Evolutionary conservation across 805 yeast species (phyloP), one percentile per base, ranked within the genome.

Genomic region (Wickerhamiella sorbophila): DNA sequence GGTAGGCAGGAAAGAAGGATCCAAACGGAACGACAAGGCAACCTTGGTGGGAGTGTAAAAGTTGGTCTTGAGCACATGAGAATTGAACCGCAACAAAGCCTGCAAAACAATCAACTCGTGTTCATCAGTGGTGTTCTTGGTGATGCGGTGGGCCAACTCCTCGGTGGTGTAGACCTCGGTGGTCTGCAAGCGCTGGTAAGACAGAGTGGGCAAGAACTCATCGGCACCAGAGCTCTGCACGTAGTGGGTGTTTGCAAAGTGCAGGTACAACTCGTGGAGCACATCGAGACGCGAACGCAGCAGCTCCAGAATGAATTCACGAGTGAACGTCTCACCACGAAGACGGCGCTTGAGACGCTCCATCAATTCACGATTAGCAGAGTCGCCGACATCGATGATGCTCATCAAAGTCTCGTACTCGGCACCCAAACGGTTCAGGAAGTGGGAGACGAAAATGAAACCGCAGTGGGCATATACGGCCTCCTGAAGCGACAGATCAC

Each of bases 381-480:
- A 67, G 48, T 76, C 72, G 56, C 71, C 70, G 24, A 77, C 67
- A 50, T 77, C 79, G 45, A 87, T 68, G 46, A 86, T 67, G 27
- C 70, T 64, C 45, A 75, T 62, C 56, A 88, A 69, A 36, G 84
- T 71, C 51, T 69, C 74, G 62, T 82, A 87, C 62, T 87, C 96
- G 2, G 93, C 76, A 24, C 97, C 96, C 57, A 88, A 71, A 58
- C 97, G 74, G 67, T 91, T 91, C 61, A 88, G 72, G 66, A 88
- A 91, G 63, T 91, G 97, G 29, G 94, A 79, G 39, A 85, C 94
- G 58, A 91, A 88, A 47, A 85, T 82, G 36, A 82, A 79, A 53
- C 88, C 94, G 61, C 86, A 80, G 61, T 88, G 97, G 36, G 96
- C 93, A 59, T 91, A 91, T 44, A 86, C 79, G 36, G 87, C 76